A percentile compares a stretch with the other conserved stretches of the same genome.
Conservation (phyloP, 73 alveolate species). For the Paramecium tetraurelia region DNA sequence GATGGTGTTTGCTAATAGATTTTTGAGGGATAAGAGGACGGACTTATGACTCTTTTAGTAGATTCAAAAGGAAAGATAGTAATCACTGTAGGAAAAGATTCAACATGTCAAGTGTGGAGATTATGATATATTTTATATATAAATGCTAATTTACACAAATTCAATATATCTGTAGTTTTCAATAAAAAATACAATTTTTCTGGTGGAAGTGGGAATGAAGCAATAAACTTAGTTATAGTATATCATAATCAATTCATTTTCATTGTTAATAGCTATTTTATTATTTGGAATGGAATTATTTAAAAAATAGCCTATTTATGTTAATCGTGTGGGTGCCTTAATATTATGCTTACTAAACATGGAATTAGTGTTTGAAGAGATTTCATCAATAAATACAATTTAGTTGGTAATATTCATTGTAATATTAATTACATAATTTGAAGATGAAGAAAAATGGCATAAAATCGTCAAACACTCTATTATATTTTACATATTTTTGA, state of each 20-base stretch:
- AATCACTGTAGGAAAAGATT: not conserved
- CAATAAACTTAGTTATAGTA: not conserved
- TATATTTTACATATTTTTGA: not conserved
- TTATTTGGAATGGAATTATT: not conserved
- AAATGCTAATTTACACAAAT: constrained; percentile 10
- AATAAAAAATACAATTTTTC: not conserved
- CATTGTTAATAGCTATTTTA: not conserved
- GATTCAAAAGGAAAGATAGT: not conserved
- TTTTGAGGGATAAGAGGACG: not conserved
- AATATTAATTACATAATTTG: not conserved
- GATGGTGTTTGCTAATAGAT: not conserved
- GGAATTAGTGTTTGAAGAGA: not conserved
- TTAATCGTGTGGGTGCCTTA: not conserved
- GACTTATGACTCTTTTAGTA: not conserved
- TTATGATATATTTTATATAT: not conserved
- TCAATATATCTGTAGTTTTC: not conserved
- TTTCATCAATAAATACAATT: not conserved
- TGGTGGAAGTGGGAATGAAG: not conserved
- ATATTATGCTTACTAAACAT: not conserved
- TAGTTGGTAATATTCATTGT: not conserved
- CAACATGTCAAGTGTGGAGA: constrained; percentile 18
- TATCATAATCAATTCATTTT: not conserved
- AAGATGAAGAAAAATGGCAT: not conserved
- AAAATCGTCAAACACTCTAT: not conserved
- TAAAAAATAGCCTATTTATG: not conserved